A percentile compares a stretch with the other conserved stretches of the same genome.
phyloP scores from a whole-genome alignment of 164 flowering plant species.

The Stephania cephalantha region DNA sequence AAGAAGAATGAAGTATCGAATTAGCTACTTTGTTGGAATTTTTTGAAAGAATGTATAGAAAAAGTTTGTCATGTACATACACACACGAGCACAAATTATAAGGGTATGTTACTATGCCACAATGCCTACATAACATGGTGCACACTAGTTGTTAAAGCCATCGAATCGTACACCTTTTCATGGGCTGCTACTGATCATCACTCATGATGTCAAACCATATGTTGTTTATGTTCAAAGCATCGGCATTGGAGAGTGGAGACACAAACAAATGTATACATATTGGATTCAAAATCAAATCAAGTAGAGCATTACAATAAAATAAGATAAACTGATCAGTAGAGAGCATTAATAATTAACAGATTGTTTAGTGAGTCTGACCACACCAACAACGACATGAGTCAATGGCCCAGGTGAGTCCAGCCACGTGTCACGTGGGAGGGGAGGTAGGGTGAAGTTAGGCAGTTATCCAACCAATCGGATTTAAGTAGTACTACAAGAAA shows the following conservation, averaged over 20 bases:
- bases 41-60: too few relatives aligned
- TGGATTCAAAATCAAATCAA: background rate
- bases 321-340: too few relatives aligned
- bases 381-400: background rate
- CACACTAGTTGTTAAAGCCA: background rate
- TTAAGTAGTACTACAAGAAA: background rate
- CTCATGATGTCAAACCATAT: too few relatives aligned
- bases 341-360: too few relatives aligned
- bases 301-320: too few relatives aligned
- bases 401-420: background rate
- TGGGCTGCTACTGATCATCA: background rate
- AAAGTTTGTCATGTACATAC: too few relatives aligned
- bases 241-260: too few relatives aligned
- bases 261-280: too few relatives aligned
- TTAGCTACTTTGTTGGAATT: background rate
- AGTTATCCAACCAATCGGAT: background rate
- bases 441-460: background rate
- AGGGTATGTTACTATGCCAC: background rate
- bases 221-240: background rate
- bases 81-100: background rate
- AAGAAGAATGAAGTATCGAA: background rate
- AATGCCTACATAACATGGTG: background rate
- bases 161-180: background rate
- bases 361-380: too few relatives aligned
- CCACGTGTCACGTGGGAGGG: background rate